Evolutionary conservation across 1,139 yeast species (phyloP).

Genomic region (Diutina mesorugosa): DNA sequence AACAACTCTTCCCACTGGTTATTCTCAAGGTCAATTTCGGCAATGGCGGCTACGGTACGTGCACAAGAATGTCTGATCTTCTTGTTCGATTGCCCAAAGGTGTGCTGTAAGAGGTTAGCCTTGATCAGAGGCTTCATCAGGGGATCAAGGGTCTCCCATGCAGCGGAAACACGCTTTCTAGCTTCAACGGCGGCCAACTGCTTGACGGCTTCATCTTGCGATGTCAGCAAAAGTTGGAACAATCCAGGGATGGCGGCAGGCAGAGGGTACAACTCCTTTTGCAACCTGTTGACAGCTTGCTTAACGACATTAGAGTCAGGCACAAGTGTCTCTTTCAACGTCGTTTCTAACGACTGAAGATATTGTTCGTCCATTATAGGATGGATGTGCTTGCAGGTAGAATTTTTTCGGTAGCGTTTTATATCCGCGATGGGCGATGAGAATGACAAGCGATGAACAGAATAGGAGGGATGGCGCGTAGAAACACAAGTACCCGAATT

Average conservation of each 20-base stretch:
- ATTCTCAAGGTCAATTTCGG: constrained; percentile 54
- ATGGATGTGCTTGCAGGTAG: neutral
- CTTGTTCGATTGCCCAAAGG: constrained; percentile 43
- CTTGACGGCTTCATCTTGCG: constrained; percentile 46
- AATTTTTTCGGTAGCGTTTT: neutral
- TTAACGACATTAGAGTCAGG: constrained; percentile 63
- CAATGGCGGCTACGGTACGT: constrained; percentile 80
- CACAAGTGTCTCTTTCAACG: constrained; percentile 62
- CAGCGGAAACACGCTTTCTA: constrained; percentile 61
- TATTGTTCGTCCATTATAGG: constrained; percentile 16
- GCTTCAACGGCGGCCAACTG: constrained; percentile 95
- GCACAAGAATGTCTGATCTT: constrained; percentile 82
- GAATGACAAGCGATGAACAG: neutral
- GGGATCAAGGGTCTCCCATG: constrained; percentile 56
- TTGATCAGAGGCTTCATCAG: constrained; percentile 48
- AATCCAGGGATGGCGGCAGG: constrained; percentile 70
- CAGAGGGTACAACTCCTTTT: constrained; percentile 62
- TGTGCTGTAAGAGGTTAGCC: constrained; percentile 51
- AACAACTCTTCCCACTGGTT: constrained; percentile 70
- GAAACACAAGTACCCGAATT: too few species aligned
- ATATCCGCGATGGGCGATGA: constrained; percentile 2
- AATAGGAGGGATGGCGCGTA: neutral
- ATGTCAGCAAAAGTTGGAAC: constrained; percentile 65
- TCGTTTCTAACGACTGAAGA: constrained; percentile 59
- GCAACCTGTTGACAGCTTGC: constrained; percentile 66